Percentiles rank a stretch among this genome's conserved stretches.
Evolutionary conservation across 2,329 filamentous ascomycete species (phyloP).

Genomic region (Rutstroemia sydowiana): DNA sequence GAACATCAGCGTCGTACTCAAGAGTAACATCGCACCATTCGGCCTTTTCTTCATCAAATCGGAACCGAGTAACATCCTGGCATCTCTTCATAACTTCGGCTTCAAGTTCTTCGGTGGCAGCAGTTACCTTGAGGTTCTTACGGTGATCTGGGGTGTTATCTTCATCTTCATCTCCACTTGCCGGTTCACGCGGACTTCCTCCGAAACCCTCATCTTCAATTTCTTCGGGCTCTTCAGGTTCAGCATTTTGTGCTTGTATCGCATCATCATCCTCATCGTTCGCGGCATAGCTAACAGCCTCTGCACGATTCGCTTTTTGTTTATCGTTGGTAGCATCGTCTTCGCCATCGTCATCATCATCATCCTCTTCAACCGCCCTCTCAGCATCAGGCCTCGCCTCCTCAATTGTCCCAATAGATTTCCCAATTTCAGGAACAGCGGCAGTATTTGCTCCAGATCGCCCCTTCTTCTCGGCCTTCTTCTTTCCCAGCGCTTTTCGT

Average conservation of each 20-base stretch:
- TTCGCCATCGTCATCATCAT: constrained; percentile 54
- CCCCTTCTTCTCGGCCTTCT: constrained; percentile 55
- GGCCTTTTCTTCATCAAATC: constrained; percentile 68
- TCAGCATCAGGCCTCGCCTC: constrained; percentile 39
- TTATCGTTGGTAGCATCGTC: constrained; percentile 71
- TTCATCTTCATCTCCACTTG: constrained; percentile 30
- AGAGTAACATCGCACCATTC: constrained; percentile 74
- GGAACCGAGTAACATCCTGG: constrained; percentile 65
- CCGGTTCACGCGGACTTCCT: constrained; percentile 38
- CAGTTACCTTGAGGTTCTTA: constrained; percentile 18
- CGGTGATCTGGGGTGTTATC: constrained; percentile 24
- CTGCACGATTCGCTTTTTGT: constrained; percentile 65
- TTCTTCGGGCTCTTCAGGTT: constrained; percentile 46
- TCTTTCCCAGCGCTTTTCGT: constrained; percentile 74
- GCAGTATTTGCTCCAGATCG: constrained; percentile 51
- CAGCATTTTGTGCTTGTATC: constrained; percentile 53
- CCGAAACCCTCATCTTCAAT: constrained; percentile 47
- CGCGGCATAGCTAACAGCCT: constrained; percentile 82
- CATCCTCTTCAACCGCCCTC: constrained; percentile 38
- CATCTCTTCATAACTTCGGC: constrained; percentile 57
- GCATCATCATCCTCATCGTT: constrained; percentile 88
- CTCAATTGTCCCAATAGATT: constrained; percentile 49
- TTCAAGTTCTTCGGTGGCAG: constrained; percentile 39
- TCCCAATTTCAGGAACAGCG: constrained; percentile 70
- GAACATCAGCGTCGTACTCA: constrained; percentile 70